phyloP scores from a whole-genome alignment of 129 eudicot species.

The Helianthus tuberosus region DNA sequence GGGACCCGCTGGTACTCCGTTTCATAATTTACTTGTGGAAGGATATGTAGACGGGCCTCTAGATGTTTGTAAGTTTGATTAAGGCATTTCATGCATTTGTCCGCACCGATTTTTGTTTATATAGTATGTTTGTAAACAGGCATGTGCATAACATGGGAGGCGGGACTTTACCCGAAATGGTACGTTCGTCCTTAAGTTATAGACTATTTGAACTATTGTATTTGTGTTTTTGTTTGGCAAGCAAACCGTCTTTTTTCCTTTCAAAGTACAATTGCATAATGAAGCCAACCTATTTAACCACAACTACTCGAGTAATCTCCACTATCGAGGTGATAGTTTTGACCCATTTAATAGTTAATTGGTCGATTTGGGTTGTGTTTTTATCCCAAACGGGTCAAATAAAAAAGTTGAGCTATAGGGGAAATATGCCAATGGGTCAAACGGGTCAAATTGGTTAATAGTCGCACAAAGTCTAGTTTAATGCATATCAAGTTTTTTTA shows the following conservation, averaged over 20 bases:
- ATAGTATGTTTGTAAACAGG: slow-evolving; percentile 48
- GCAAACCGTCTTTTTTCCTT: not conserved
- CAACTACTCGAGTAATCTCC: not conserved
- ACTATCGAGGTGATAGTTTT: not conserved
- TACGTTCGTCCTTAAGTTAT: slow-evolving; percentile 33
- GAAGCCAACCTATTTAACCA: slow-evolving; percentile 8
- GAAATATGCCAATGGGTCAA: not conserved
- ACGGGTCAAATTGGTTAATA: slow-evolving; percentile 6
- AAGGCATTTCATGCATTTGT: slow-evolving; percentile 12
- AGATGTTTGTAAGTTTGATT: slow-evolving; percentile 75
- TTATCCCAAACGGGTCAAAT: slow-evolving; percentile 1
- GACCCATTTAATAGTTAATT: not conserved
- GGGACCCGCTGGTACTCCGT: slow-evolving; percentile 88
- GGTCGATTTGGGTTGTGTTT: not conserved
- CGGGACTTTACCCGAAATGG: slow-evolving; percentile 77
- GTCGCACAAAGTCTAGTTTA: not conserved
- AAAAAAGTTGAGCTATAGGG: not conserved
- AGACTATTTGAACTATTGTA: slow-evolving; percentile 2
- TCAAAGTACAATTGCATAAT: not conserved
- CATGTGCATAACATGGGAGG: slow-evolving; percentile 81
- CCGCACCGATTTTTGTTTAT: not conserved
- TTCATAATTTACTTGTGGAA: slow-evolving; percentile 82
- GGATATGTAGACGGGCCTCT: slow-evolving; percentile 90
- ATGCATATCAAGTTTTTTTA: no score
- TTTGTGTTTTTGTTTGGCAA: slow-evolving; percentile 9